Base-by-base conservation (phyloP, 2,329 filamentous ascomycete genomes). In the Aspergillus chevalieri region DNA sequence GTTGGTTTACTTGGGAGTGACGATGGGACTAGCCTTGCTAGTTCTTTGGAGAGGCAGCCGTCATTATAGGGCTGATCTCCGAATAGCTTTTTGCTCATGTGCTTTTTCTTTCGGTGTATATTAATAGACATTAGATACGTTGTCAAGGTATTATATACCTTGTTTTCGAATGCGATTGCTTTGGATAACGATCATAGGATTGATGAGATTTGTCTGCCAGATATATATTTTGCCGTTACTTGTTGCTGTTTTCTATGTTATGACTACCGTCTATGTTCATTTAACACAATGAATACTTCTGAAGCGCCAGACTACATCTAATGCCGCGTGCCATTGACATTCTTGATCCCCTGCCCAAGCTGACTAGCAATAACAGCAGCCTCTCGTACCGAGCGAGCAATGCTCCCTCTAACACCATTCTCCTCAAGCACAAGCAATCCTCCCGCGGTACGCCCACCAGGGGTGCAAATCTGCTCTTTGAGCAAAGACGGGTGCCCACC, bases 361-460 rank as follows among this genome's bases (percentile, higher is more conserved):
- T 36, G 14, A 15, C 34, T 38, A 38, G 34, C 34, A 17, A 38
- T 38, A 17, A 38, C 34, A 38, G 34, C n/a, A 17, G 34, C 34
- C n/a, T 38, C 34, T 3, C 34, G 34, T 17, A 46, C 17, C 14
- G 78, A 77, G 52, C 76, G 75, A 1, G 78, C 73, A 39, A 82
- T 72, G 4, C 73, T 72, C 0, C 78, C 78, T 57, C 80, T 71
- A n/a, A 81, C 73, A 1, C 70, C 73, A 0, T 77, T 77, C 57
- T 81, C 79, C 65, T 84, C 81, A 15, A 85, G 66, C 15, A 79
- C 77, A 58, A 82, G 62, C 51, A 85, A 61, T 0, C 81, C 81
- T 21, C 78, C 79, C 53, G 83, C 82, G 1, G 82, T 84, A 64
- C 81, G 84, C 0, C 82, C 81, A 17, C 79, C 78, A 0, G 82